phyloP scores from a whole-genome alignment of 1,284 basidiomycete species.

The Heterobasidion annosum region DNA sequence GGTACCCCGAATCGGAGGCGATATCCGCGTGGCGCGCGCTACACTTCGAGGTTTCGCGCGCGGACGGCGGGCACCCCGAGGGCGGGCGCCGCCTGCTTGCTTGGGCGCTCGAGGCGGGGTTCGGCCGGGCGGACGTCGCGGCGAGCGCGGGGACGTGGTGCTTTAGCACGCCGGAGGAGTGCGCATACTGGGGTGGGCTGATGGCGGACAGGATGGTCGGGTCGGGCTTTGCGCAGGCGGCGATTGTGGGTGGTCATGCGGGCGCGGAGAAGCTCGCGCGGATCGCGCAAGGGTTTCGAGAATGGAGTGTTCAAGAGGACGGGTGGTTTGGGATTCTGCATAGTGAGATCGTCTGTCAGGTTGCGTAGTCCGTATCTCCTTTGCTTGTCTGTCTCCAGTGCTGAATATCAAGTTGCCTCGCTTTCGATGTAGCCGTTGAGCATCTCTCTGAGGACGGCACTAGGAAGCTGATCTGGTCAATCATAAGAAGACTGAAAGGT shows the following conservation, averaged over 20 bases:
- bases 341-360: conserved; percentile 21
- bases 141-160: conserved; percentile 23
- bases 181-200: conserved; percentile 23
- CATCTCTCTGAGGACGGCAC: too few species aligned
- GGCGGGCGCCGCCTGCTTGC: conserved; percentile 21
- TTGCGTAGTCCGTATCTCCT: background rate
- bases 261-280: conserved; percentile 17
- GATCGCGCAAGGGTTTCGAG: conserved; percentile 17
- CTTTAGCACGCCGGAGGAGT: conserved; percentile 23
- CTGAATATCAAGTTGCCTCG: too few species aligned
- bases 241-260: conserved; percentile 18
- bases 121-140: conserved; percentile 15
- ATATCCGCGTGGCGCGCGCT: conserved; percentile 17
- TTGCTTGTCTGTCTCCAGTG: too few species aligned
- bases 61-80: conserved; percentile 20
- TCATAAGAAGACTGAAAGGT: too few species aligned
- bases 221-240: conserved; percentile 21
- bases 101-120: conserved; percentile 23
- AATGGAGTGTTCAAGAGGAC: conserved; percentile 23
- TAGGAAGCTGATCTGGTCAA: too few species aligned
- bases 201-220: conserved; percentile 24
- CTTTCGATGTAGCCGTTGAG: too few species aligned
- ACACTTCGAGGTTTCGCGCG: conserved; percentile 16
- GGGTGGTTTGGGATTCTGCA: conserved; percentile 25
- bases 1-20: conserved; percentile 21